Percentiles rank a stretch among this genome's conserved stretches.
These are phyloP conservation scores for Priceomyces medius DNA, from an alignment of 805 yeast genomes.

Conservation along the genomic window DNA sequence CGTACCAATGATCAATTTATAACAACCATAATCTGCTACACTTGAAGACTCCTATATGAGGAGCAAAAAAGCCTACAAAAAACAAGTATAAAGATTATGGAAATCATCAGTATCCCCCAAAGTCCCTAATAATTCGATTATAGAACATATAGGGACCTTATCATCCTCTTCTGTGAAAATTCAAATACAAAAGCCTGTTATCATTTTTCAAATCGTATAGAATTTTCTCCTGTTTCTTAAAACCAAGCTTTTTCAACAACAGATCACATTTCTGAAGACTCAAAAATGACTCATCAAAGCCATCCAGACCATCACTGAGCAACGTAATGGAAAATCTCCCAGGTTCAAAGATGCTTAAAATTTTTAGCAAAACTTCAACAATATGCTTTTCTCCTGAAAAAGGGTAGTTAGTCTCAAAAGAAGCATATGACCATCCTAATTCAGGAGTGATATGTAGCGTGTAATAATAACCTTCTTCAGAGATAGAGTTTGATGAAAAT, in stretches of 20 bases:
- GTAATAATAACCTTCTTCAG: constrained; percentile 55
- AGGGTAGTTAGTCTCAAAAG: constrained; percentile 87
- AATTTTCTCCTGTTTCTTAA: constrained; percentile 63
- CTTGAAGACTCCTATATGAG: background rate
- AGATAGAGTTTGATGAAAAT: constrained; percentile 81
- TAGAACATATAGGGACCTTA: background rate
- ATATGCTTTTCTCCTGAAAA: constrained; percentile 45
- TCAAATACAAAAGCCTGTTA: constrained; percentile 69
- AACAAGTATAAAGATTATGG: background rate
- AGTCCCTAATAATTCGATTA: constrained; percentile 2
- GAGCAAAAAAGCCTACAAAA: background rate
- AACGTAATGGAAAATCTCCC: constrained; percentile 61
- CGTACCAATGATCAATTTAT: too few species aligned
- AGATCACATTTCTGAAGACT: constrained; percentile 18
- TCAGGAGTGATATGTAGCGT: constrained; percentile 96
- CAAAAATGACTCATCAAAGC: constrained; percentile 10
- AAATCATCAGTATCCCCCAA: constrained; percentile 22
- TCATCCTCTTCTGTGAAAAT: constrained; percentile 45
- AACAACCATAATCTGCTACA: background rate
- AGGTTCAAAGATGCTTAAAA: constrained; percentile 69
- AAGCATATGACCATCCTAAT: constrained; percentile 90
- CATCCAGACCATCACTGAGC: constrained; percentile 28
- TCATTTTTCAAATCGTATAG: constrained; percentile 69
- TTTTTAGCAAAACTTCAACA: constrained; percentile 55
- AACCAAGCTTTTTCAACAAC: constrained; percentile 40